These are phyloP conservation scores for Pestalotiopsis sp. DNA, from an alignment of 2,329 filamentous ascomycete genomes.

Conservation along the genomic window DNA sequence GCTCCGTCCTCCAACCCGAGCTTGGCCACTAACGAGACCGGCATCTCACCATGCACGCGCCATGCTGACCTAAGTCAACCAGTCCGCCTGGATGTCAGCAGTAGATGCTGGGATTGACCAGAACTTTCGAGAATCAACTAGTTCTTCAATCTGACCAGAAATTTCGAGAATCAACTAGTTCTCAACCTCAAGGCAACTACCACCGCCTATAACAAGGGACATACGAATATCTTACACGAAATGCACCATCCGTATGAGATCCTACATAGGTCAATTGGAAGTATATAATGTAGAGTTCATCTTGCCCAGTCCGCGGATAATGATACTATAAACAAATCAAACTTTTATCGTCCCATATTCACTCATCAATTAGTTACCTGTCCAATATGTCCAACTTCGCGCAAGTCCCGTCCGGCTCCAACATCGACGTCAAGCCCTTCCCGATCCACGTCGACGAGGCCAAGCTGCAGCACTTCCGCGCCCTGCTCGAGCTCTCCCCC, in stretches of 20 bases:
- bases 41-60: too few relatives aligned
- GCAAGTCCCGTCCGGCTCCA: neutral
- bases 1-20: too few relatives aligned
- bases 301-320: neutral
- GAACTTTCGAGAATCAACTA: conserved; percentile 4
- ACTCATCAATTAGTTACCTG: neutral
- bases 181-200: neutral
- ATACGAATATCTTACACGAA: neutral
- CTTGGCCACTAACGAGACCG: too few relatives aligned
- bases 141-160: neutral
- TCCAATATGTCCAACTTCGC: neutral
- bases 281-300: neutral
- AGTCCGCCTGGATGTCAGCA: too few relatives aligned
- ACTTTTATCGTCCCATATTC: neutral
- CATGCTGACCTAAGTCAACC: too few relatives aligned
- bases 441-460: neutral
- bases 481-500: conserved; percentile 13
- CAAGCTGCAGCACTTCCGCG: conserved; percentile 9
- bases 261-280: neutral
- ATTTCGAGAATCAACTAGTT: neutral
- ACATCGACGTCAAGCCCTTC: neutral
- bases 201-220: neutral
- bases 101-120: neutral
- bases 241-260: neutral
- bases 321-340: neutral